These are phyloP conservation scores for Monoraphidium neglectum DNA, from an alignment of 139 green algal genomes.

Conservation along the genomic window DNA sequence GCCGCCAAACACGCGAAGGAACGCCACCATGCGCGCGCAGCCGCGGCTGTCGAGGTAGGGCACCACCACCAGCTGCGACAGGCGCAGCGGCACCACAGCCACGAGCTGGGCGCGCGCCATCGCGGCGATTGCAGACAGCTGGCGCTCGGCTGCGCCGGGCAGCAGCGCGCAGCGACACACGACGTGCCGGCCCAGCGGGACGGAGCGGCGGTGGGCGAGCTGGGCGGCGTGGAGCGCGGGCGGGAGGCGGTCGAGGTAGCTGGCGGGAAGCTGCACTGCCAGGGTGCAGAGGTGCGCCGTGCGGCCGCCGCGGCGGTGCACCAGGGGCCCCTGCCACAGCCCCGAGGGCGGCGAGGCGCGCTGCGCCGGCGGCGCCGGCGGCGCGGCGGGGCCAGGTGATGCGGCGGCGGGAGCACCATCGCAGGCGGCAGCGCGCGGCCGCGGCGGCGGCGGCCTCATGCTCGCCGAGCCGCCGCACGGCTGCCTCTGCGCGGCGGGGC, in stretches of 20 bases:
- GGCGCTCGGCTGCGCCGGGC: not conserved
- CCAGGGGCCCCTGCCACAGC: no score
- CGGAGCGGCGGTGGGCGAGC: constrained; percentile 16
- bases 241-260: constrained; percentile 19
- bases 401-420: no score
- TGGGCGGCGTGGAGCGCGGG: constrained; percentile 18
- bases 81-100: constrained; percentile 22
- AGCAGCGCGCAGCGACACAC: constrained; percentile 11
- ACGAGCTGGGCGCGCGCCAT: constrained; percentile 27
- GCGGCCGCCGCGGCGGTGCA: no score
- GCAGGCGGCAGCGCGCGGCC: no score
- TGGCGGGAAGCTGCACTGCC: constrained; percentile 15
- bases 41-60: constrained; percentile 33
- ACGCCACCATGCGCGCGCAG: constrained; percentile 21
- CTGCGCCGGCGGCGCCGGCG: no score
- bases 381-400: no score
- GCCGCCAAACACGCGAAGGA: constrained; percentile 3
- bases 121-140: constrained; percentile 15
- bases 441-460: no score
- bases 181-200: constrained; percentile 26
- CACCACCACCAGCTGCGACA: constrained; percentile 24
- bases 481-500: no score
- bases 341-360: no score
- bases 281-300: not conserved
- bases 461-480: no score